phyloP scores from a whole-genome alignment of 306 rosid genomes.

The Rubus idaeus region DNA sequence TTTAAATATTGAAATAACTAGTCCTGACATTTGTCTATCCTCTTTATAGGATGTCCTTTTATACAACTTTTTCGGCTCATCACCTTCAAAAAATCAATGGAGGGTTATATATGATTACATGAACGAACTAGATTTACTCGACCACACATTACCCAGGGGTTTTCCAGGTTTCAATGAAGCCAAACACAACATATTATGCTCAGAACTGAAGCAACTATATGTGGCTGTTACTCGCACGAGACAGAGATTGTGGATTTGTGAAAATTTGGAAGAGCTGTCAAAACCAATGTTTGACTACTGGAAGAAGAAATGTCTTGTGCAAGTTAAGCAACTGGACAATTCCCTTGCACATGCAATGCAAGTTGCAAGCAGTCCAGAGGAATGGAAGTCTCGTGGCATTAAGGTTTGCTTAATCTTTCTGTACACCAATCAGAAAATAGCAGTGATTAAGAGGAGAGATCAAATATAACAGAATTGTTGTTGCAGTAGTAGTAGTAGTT shows the following conservation, averaged over 20 bases:
- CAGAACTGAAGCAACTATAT: slow-evolving; percentile 58
- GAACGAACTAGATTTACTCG: slow-evolving; percentile 59
- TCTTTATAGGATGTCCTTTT: slow-evolving; percentile 63
- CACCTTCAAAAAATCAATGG: slow-evolving; percentile 61
- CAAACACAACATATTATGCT: slow-evolving; percentile 50
- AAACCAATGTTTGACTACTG: slow-evolving; percentile 60
- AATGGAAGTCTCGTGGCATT: slow-evolving; percentile 58
- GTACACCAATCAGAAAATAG: neutral
- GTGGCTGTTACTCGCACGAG: slow-evolving; percentile 64
- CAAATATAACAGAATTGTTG: too few species aligned
- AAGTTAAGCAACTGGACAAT: slow-evolving; percentile 40
- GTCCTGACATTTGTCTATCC: neutral
- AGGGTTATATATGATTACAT: slow-evolving; percentile 66
- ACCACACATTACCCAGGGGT: slow-evolving; percentile 19
- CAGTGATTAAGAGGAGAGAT: too few species aligned
- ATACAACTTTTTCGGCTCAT: slow-evolving; percentile 69
- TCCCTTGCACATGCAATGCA: slow-evolving; percentile 50
- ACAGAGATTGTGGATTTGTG: slow-evolving; percentile 60
- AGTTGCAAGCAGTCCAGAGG: slow-evolving; percentile 51
- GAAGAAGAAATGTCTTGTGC: slow-evolving; percentile 47
- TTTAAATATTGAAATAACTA: neutral
- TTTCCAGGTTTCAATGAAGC: slow-evolving; percentile 44
- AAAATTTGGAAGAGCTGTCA: slow-evolving; percentile 32
- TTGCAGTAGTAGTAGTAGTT: neutral
- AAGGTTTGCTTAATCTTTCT: slow-evolving; percentile 34